phyloP scores from a whole-genome alignment of 176 grass and related monocot species.

The Musa troglodytarum region DNA sequence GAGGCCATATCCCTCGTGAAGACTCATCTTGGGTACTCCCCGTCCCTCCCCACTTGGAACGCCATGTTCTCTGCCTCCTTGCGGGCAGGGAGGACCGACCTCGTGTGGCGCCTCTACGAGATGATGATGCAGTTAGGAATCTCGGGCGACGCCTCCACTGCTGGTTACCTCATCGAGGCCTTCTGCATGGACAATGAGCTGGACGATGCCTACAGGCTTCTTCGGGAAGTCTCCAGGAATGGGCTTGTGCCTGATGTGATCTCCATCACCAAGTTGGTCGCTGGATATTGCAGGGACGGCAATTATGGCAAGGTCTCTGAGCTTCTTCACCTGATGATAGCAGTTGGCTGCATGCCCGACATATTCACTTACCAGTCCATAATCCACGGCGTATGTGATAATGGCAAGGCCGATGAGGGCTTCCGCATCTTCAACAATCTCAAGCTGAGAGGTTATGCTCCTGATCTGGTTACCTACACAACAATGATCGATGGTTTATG shows the following conservation, averaged over 20 bases:
- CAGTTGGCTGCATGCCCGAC: conserved; percentile 32
- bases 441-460: conserved; percentile 58
- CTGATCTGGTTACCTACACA: conserved; percentile 36
- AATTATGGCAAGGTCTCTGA: conserved; percentile 64
- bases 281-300: conserved; percentile 35
- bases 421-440: conserved; percentile 58
- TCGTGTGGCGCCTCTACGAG: conserved; percentile 52
- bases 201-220: conserved; percentile 47
- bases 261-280: conserved; percentile 35
- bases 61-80: conserved; percentile 20
- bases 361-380: conserved; percentile 45
- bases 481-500: conserved; percentile 49
- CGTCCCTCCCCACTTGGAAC: conserved; percentile 36
- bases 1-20: not conserved
- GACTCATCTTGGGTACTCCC: conserved; percentile 29
- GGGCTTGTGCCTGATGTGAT: conserved; percentile 24
- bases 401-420: conserved; percentile 35
- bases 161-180: conserved; percentile 40
- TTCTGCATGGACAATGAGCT: conserved; percentile 37
- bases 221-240: conserved; percentile 40
- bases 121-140: conserved; percentile 30
- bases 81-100: conserved; percentile 29
- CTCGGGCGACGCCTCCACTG: conserved; percentile 30
- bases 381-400: conserved; percentile 39
- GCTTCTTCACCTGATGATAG: conserved; percentile 75